Conservation (phyloP, 2,329 filamentous ascomycete species). For the Xylariaceae sp. region DNA sequence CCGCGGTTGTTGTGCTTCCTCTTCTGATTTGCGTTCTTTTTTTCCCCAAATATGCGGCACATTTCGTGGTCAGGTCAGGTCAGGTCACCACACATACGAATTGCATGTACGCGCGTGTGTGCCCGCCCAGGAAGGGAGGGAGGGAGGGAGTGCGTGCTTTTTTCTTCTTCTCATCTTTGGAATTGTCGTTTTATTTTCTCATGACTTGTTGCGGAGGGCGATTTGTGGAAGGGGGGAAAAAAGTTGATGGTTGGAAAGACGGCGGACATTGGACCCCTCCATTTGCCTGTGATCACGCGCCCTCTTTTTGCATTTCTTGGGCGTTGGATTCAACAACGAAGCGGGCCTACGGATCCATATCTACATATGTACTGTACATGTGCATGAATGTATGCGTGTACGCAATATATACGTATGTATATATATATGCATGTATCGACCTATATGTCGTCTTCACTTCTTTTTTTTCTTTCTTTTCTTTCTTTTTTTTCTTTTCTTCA, state of each 20-base stretch:
- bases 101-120: too few species aligned
- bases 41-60: too few species aligned
- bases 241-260: neutral
- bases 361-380: too few species aligned
- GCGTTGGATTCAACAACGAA: too few species aligned
- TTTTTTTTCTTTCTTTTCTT: neutral
- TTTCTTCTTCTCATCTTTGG: neutral
- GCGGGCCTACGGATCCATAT: too few species aligned
- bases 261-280: neutral
- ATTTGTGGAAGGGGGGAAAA: neutral
- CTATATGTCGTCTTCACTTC: neutral
- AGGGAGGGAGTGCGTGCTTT: neutral
- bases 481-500: neutral
- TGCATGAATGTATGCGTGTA: too few species aligned
- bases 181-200: neutral
- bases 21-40: too few species aligned
- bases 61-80: too few species aligned
- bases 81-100: too few species aligned
- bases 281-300: neutral
- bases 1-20: neutral
- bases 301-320: too few species aligned
- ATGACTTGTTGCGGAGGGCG: neutral
- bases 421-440: neutral
- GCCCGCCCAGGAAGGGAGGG: too few species aligned
- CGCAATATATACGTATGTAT: neutral